phyloP scores from a whole-genome alignment of 768 basidiomycete genomes.

The Macrolepiota dolichaula region DNA sequence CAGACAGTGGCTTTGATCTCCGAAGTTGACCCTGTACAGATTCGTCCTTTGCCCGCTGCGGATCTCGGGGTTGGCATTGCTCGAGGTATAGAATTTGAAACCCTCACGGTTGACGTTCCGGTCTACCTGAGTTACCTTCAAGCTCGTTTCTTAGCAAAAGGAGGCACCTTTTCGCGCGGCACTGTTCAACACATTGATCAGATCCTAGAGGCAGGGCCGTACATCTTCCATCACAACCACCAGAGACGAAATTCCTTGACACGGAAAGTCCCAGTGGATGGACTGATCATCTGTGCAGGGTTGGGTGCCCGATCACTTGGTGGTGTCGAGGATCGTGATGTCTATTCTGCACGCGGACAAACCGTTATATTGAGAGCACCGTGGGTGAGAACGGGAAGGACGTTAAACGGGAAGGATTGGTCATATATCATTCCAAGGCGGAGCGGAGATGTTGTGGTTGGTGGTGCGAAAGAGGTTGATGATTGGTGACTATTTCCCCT shows the following conservation, averaged over 20 bases:
- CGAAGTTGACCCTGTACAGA: constrained; percentile 14
- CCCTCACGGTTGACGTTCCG: constrained; percentile 61
- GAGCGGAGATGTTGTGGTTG: constrained; percentile 60
- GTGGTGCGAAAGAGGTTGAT: constrained; percentile 54
- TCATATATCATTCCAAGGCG: constrained; percentile 67
- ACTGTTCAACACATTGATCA: constrained; percentile 60
- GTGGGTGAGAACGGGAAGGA: constrained; percentile 55
- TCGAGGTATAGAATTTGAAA: constrained; percentile 52
- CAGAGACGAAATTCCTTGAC: background rate
- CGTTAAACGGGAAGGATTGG: constrained; percentile 36
- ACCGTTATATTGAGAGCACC: constrained; percentile 74
- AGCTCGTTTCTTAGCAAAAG: constrained; percentile 48
- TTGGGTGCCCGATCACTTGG: constrained; percentile 72
- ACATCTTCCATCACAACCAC: constrained; percentile 15
- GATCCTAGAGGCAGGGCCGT: constrained; percentile 42
- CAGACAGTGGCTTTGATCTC: background rate
- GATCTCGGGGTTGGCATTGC: constrained; percentile 36
- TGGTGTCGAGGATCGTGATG: constrained; percentile 73
- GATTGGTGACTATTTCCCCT: constrained; percentile 53
- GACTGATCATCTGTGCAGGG: constrained; percentile 51
- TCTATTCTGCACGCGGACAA: constrained; percentile 83
- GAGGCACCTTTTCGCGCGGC: constrained; percentile 49
- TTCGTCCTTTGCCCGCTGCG: constrained; percentile 30
- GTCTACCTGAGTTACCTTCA: constrained; percentile 64
- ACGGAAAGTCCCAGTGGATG: constrained; percentile 7